Evolutionary conservation across 495 filamentous ascomycete genomes (phyloP), one percentile per base, ranked within the genome.

Genomic region (Clohesyomyces aquaticus): DNA sequence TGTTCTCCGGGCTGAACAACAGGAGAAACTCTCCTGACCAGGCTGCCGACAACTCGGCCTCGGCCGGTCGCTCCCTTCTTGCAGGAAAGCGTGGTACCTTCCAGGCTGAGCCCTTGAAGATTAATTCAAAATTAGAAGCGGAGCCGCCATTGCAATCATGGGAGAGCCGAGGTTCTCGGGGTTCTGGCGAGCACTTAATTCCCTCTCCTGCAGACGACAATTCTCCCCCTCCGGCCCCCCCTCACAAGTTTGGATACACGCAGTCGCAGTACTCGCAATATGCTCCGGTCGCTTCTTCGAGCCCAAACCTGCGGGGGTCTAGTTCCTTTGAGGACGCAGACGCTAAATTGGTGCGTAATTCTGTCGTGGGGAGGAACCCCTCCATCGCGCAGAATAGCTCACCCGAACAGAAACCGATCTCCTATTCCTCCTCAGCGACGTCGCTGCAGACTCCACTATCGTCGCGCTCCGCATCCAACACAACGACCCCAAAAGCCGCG

Each of bases 131-230:
- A 10, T 41, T 69, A 26, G 70, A 72, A 12, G 64, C 71, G 8
- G 66, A 70, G 16, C 47, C 63, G 12, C 71, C 74, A 6, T 67
- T 65, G 4, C 62, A 67, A 42, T 73, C 72, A 4, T 70, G 64
- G 64, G 72, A 75, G 3, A 74, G 63, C 28, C 63, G 69, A 3
- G 61, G 65, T 27, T 74, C 73, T 12, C 63, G 69, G 3, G 61
- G 65, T 27, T 74, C 73, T 12, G 65, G 53, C 4, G 74, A 77
- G 0, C 58, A 67, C 38, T 51, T 74, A 26, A 69, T 74, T 46
- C 29, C 65, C 18, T 61, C 68, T 3, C 65, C 68, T 14, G 41
- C 53, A 21, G 41, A 45, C 9, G 51, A 63, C 9, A 27, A 55
- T 28, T 21, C 51, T 22, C 66, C 70, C 4, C 63, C 67, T 10